Conservation (phyloP, 345 rosid species). For the Pugionium cornutum region DNA sequence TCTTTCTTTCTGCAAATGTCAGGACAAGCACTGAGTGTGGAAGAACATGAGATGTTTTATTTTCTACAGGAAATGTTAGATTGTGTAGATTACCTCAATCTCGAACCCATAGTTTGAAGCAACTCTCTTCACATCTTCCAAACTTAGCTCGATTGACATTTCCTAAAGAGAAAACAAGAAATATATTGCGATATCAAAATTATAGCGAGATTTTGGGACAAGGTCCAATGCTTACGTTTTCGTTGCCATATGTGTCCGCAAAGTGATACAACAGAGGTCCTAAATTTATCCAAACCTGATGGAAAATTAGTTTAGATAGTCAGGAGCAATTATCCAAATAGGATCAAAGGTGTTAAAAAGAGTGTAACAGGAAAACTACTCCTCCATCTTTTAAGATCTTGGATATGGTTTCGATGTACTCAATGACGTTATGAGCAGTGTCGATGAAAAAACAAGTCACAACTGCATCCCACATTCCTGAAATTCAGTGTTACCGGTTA, state of each 20-base stretch:
- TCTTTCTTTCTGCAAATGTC: conserved; percentile 61
- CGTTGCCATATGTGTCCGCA: conserved; percentile 78
- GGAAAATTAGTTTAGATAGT: conserved; percentile 21
- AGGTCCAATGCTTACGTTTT: conserved; percentile 58
- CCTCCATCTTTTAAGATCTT: conserved; percentile 92
- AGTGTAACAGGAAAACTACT: conserved; percentile 49
- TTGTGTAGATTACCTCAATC: conserved; percentile 52
- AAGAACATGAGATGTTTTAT: conserved; percentile 9
- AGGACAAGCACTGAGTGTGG: conserved; percentile 17
- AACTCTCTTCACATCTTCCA: conserved; percentile 89
- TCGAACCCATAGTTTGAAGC: conserved; percentile 75
- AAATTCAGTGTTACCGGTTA: conserved; percentile 31
- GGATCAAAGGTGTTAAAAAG: conserved; percentile 19
- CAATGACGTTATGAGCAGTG: conserved; percentile 89
- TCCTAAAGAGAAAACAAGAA: conserved; percentile 51
- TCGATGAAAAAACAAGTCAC: conserved; percentile 96
- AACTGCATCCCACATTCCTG: conserved; percentile 96
- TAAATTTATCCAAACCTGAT: conserved; percentile 94
- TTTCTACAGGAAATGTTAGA: neutral
- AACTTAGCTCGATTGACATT: conserved; percentile 92
- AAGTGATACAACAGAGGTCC: conserved; percentile 96
- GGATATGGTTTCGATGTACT: conserved; percentile 91
- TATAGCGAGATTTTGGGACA: conserved; percentile 2
- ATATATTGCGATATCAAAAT: conserved; percentile 5
- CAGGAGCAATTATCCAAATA: neutral